Base-by-base conservation (phyloP, 2,329 filamentous ascomycete species). In the Fonsecaea erecta region DNA sequence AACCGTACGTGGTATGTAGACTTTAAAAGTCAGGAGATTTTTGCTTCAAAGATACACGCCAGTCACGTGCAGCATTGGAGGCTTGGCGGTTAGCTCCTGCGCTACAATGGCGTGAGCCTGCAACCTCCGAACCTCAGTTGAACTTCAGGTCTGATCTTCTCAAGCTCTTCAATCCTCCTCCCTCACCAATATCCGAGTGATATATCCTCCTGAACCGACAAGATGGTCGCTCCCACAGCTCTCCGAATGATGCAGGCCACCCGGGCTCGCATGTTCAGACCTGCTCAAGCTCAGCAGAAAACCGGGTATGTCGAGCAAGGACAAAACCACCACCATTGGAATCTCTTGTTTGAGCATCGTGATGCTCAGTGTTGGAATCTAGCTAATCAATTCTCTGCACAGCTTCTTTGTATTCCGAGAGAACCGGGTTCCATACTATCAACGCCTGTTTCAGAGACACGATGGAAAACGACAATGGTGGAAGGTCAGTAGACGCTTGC, bases 401-500 rank as follows among this genome's bases (percentile, higher is more conserved):
- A 65, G 63, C 18, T 21, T 61, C 34, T 82, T 81, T 71, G 75
- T 90, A 74, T 83, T 84, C 82, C 87, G 88, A 77, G 82, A 86
- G 78, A 90, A 90, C 83, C 83, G 85, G 73, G 88, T 90, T 70
- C 85, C 87, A 60, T 79, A 85, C 72, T 90, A 88, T 81, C 88
- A 90, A 80, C 82, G 85, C 71, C 81, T 88, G 55, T 88, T 87
- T 81, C 88, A 90, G 80, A 82, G 80, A 69, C 80, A 89, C 76
- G 88, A 90, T 75, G 87, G 87, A 73, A 78, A 87, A 75, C 82
- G 88, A 77, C 83, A 86, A 76, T 90, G 88, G 87, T 80, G 84
- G 76, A 89, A 90, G 86, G 88, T 90, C 74, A 78, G 85, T 83
- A 26, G 46, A 40, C 46, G 56, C 56, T 66, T 21, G 54, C n/a